Conservation (phyloP, 164 flowering plant genomes). For the Liriodendron chinense region DNA sequence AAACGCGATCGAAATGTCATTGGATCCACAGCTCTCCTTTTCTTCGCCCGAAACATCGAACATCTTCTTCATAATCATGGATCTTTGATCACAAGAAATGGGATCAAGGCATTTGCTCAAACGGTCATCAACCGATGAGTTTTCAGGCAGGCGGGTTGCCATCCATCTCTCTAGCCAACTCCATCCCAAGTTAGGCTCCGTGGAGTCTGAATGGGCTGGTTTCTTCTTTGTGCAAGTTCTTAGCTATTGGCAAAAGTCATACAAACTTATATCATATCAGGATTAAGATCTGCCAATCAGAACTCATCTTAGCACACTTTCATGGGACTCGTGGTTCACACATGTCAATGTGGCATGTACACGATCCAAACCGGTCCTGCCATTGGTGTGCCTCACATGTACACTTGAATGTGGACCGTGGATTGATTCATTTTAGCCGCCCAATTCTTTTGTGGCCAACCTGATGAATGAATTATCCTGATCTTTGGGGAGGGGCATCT, state of each 20-base stretch:
- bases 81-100: constrained; percentile 16
- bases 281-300: not conserved
- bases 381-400: too few relatives aligned
- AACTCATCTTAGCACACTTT: too few relatives aligned
- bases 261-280: constrained; percentile 4
- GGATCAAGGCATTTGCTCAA: constrained; percentile 29
- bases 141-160: constrained; percentile 74
- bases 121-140: constrained; percentile 27
- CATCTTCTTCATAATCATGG: constrained; percentile 17
- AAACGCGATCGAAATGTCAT: constrained; percentile 52
- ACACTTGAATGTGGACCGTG: too few relatives aligned
- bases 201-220: constrained; percentile 18
- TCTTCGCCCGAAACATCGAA: constrained; percentile 49
- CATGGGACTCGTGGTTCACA: too few relatives aligned
- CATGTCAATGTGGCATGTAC: too few relatives aligned
- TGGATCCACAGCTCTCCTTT: constrained; percentile 82
- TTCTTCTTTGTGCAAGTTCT: constrained; percentile 67
- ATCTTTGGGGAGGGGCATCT: too few relatives aligned
- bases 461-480: too few relatives aligned
- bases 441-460: too few relatives aligned
- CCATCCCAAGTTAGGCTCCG: constrained; percentile 56
- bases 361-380: too few relatives aligned
- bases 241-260: constrained; percentile 34
- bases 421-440: too few relatives aligned
- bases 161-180: constrained; percentile 94